Evolutionary conservation across 331 rosid genomes (phyloP).

Genomic region (Phaseolus coccineus): DNA sequence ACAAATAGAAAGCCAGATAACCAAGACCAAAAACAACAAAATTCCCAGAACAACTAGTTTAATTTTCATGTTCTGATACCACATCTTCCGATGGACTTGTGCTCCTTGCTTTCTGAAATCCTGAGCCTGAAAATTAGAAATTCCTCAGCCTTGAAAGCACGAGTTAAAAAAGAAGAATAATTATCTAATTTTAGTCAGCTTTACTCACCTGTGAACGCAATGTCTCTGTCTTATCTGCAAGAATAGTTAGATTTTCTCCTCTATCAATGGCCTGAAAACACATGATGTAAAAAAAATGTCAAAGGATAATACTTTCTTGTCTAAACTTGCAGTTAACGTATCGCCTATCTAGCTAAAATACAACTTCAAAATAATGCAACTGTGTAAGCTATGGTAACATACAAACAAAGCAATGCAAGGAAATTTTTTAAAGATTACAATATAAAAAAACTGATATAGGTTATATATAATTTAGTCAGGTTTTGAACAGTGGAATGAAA

Average conservation of each 20-base stretch:
- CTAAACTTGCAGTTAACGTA: constrained; percentile 5
- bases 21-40: constrained; percentile 68
- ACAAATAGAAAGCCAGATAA: constrained; percentile 90
- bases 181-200: background rate
- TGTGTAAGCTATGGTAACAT: background rate
- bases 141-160: constrained; percentile 36
- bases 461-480: background rate
- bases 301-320: background rate
- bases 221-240: constrained; percentile 79
- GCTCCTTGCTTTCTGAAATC: constrained; percentile 70
- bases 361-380: constrained; percentile 22
- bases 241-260: constrained; percentile 81
- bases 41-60: constrained; percentile 83
- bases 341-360: background rate
- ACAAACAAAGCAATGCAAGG: constrained; percentile 9
- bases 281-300: constrained; percentile 24
- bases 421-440: background rate
- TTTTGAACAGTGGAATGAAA: background rate
- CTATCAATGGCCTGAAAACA: constrained; percentile 76
- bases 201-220: constrained; percentile 68
- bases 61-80: constrained; percentile 96
- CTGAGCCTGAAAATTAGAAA: constrained; percentile 66
- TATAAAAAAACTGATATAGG: background rate
- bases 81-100: constrained; percentile 75
- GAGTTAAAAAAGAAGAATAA: background rate